Percentiles rank a stretch among this genome's conserved stretches.
These are phyloP conservation scores for Aspergillaceae sp. DNA, from an alignment of 2,329 filamentous ascomycete genomes.

Conservation along the genomic window DNA sequence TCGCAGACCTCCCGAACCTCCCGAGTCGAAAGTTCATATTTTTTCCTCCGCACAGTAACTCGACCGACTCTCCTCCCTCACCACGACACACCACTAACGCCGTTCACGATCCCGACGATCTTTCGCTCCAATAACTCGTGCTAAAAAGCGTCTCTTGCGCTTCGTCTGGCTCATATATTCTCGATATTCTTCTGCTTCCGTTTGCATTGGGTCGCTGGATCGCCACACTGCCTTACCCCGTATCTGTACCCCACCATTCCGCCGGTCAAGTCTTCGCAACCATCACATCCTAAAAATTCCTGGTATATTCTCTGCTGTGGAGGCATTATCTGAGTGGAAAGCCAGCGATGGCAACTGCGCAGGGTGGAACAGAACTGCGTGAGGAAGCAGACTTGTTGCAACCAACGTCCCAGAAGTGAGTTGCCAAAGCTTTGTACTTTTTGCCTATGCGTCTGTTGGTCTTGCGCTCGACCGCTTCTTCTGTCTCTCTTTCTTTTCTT, in stretches of 20 bases:
- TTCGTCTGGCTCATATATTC: no score
- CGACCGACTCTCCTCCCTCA: no score
- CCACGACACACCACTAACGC: no score
- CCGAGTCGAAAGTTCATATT: no score
- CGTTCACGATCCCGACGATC: no score
- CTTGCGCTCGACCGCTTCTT: background rate
- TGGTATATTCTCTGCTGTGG: conserved; percentile 3
- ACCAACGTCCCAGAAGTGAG: conserved; percentile 52
- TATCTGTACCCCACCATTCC: background rate
- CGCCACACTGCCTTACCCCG: no score
- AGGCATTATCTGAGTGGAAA: conserved; percentile 24
- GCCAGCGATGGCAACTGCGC: conserved; percentile 36
- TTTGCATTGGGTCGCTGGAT: no score
- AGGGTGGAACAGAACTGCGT: conserved; percentile 42
- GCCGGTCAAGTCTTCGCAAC: background rate
- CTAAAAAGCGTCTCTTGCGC: no score
- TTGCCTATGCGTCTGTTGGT: conserved; percentile 6
- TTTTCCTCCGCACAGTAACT: no score
- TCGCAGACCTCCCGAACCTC: no score
- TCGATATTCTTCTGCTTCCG: no score
- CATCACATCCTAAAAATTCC: background rate
- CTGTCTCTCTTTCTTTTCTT: background rate
- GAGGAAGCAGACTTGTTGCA: conserved; percentile 50
- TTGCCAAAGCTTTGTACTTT: conserved; percentile 11
- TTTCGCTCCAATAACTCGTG: no score